Evolutionary conservation across 805 yeast species (phyloP).

Genomic region (Blastobotrys chiropterorum): DNA sequence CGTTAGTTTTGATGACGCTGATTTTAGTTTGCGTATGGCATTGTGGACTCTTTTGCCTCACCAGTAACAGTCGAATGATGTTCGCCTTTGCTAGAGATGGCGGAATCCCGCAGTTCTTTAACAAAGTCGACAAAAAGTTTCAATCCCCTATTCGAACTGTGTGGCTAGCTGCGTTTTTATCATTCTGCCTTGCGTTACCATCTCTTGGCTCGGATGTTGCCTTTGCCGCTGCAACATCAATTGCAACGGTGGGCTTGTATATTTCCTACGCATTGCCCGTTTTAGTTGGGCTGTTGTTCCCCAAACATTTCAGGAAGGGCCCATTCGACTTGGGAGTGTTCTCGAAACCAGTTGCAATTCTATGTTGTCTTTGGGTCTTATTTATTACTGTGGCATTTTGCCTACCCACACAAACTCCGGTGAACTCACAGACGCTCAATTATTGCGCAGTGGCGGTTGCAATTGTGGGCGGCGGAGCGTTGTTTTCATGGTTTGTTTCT

Average conservation of each 20-base stretch:
- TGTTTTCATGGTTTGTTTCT: conserved; percentile 44
- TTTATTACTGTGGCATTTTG: conserved; percentile 52
- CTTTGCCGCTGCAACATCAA: conserved; percentile 63
- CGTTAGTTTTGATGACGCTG: conserved; percentile 15
- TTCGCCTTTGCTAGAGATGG: conserved; percentile 72
- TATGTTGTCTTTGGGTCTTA: conserved; percentile 45
- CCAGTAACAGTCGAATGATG: conserved; percentile 49
- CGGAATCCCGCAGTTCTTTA: conserved; percentile 58
- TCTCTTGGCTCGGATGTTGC: conserved; percentile 55
- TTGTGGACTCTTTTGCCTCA: conserved; percentile 18
- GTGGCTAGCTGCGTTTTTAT: conserved; percentile 39
- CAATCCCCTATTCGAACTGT: conserved; percentile 63
- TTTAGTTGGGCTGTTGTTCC: conserved; percentile 44
- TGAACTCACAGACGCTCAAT: conserved; percentile 47
- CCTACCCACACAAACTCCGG: conserved; percentile 42
- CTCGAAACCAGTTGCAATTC: conserved; percentile 40
- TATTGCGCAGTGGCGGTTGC: conserved; percentile 61
- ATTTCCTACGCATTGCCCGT: conserved; percentile 61
- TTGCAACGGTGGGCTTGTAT: conserved; percentile 56
- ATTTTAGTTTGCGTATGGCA: conserved; percentile 20
- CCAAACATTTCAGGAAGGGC: conserved; percentile 53
- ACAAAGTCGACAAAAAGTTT: conserved; percentile 48
- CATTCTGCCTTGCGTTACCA: conserved; percentile 43
- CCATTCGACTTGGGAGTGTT: conserved; percentile 55
- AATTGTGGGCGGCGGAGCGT: conserved; percentile 53